phyloP scores from a whole-genome alignment of 148 eudicot species.

The Rhododendron molle region DNA sequence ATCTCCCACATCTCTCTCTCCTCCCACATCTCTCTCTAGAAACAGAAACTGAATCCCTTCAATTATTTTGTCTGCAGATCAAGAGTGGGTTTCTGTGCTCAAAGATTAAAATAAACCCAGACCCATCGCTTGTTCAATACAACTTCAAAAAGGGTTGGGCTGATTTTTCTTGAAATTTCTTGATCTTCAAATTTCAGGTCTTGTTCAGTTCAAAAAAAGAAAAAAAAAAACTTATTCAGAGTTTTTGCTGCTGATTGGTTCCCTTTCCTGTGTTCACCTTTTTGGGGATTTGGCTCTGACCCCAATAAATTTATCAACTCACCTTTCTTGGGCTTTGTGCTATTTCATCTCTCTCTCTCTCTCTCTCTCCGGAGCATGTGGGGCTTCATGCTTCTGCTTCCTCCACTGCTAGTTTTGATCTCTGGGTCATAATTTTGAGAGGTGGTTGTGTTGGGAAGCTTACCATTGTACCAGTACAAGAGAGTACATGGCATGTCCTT shows the following conservation, averaged over 20 bases:
- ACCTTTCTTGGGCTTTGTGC: conserved; percentile 11
- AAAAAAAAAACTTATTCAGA: background rate
- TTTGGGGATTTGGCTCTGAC: conserved; percentile 10
- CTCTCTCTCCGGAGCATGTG: conserved; percentile 23
- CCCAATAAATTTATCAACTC: background rate
- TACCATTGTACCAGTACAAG: conserved; percentile 19
- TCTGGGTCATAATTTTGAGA: conserved; percentile 5
- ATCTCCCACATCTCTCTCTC: background rate
- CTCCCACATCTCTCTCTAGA: background rate
- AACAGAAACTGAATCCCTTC: conserved; percentile 11
- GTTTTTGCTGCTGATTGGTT: conserved; percentile 5
- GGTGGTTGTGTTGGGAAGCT: background rate
- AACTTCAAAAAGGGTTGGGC: background rate
- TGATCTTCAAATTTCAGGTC: background rate
- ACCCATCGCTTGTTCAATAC: conserved; percentile 6
- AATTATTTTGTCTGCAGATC: conserved; percentile 20
- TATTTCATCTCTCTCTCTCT: conserved; percentile 16
- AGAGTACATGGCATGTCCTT: conserved; percentile 19
- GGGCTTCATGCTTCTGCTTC: conserved; percentile 17
- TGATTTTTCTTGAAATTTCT: background rate
- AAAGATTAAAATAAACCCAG: conserved; percentile 2
- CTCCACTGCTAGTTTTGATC: conserved; percentile 12
- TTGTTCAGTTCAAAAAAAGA: background rate
- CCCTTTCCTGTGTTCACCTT: conserved; percentile 9
- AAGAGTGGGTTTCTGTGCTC: conserved; percentile 11